Conservation (phyloP, 2,329 filamentous ascomycete species). For the Xylariales sp. region DNA sequence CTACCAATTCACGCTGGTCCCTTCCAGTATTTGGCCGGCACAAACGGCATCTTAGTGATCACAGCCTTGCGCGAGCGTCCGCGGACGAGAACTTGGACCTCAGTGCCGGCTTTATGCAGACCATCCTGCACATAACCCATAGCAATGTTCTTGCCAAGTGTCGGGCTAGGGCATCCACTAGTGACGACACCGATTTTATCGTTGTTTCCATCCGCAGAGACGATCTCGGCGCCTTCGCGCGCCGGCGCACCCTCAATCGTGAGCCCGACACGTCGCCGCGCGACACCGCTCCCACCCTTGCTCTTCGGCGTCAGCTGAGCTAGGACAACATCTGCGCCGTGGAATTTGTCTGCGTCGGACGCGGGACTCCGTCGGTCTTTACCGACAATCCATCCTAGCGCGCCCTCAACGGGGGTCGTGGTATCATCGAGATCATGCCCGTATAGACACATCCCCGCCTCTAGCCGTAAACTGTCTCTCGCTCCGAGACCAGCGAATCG, state of each 20-base stretch:
- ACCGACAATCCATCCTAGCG: constrained; percentile 81
- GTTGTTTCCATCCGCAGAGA: constrained; percentile 66
- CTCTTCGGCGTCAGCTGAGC: constrained; percentile 78
- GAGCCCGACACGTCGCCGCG: constrained; percentile 81
- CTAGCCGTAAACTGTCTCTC: constrained; percentile 89
- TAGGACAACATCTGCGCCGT: constrained; percentile 83
- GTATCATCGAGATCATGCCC: constrained; percentile 93
- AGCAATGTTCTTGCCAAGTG: constrained; percentile 88
- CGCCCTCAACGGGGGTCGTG: constrained; percentile 70
- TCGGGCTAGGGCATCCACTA: constrained; percentile 89
- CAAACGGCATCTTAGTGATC: constrained; percentile 90
- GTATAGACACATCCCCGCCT: constrained; percentile 99
- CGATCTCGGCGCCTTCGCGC: constrained; percentile 85
- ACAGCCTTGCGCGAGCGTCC: constrained; percentile 79
- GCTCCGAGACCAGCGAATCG: constrained; percentile 90
- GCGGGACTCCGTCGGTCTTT: constrained; percentile 71
- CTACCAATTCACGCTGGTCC: constrained; percentile 38
- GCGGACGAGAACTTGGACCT: constrained; percentile 80
- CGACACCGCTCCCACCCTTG: constrained; percentile 77
- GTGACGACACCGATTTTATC: constrained; percentile 81
- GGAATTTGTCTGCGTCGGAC: constrained; percentile 73
- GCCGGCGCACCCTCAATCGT: constrained; percentile 88
- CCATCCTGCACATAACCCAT: constrained; percentile 93
- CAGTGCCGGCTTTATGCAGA: constrained; percentile 84
- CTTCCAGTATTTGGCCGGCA: constrained; percentile 81